A percentile compares a stretch with the other conserved stretches of the same genome.
These are phyloP conservation scores for Yamadazyma mexicana DNA, from an alignment of 1,139 yeast species.

Conservation along the genomic window DNA sequence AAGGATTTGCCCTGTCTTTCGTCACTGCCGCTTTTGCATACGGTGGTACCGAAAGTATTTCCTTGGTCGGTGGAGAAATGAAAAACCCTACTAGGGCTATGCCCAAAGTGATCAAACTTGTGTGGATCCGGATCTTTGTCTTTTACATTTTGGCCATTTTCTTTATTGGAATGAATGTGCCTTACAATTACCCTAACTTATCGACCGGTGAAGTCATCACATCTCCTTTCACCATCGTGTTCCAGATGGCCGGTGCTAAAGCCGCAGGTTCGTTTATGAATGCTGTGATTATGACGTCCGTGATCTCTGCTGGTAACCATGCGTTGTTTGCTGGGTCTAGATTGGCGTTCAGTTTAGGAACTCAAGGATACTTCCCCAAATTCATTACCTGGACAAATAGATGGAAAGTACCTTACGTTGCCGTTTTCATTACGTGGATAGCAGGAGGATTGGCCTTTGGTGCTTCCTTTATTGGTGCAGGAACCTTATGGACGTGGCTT, in stretches of 20 bases:
- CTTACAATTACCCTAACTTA: conserved; percentile 40
- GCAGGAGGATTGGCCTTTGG: conserved; percentile 46
- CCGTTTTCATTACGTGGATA: conserved; percentile 41
- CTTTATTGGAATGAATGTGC: conserved; percentile 47
- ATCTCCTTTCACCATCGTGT: conserved; percentile 67
- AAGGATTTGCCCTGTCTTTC: conserved; percentile 39
- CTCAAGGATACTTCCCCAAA: conserved; percentile 42
- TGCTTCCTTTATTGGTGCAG: conserved; percentile 44
- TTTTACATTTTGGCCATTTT: conserved; percentile 43
- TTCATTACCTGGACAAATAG: conserved; percentile 35
- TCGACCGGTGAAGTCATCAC: conserved; percentile 46
- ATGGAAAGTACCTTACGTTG: conserved; percentile 39
- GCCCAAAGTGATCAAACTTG: conserved; percentile 58
- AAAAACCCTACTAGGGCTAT: conserved; percentile 57
- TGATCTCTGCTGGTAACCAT: conserved; percentile 49
- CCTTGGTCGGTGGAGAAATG: conserved; percentile 68
- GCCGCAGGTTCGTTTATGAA: conserved; percentile 47
- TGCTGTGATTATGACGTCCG: conserved; percentile 44
- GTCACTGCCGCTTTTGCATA: conserved; percentile 65
- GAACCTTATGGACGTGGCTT: conserved; percentile 46
- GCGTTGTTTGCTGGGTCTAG: conserved; percentile 46
- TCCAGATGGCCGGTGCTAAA: conserved; percentile 52
- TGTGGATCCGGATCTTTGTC: conserved; percentile 50
- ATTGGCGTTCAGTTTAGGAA: conserved; percentile 40
- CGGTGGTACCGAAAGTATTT: conserved; percentile 67